Evolutionary conservation across 2,329 filamentous ascomycete genomes (phyloP), one percentile per base, ranked within the genome.

Genomic region (Penicillium paneum): DNA sequence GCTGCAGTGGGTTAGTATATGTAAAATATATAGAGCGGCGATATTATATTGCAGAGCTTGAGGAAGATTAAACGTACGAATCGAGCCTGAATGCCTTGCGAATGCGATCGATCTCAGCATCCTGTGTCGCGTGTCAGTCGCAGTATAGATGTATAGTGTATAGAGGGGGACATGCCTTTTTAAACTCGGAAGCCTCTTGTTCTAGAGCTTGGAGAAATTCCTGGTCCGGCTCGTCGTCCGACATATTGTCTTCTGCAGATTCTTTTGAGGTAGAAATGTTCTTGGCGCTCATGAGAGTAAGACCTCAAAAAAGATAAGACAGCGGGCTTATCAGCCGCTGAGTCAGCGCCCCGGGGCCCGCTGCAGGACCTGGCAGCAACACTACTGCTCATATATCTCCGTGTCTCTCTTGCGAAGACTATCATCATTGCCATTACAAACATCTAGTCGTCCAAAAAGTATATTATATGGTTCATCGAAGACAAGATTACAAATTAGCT

Each of bases 31-130:
- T 21, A 13, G 13, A 19, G 6, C 3, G 35, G 5, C 5, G 2
- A 11, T 11, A 1, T 8, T 5, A 1, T 12, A 19, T 29, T 49
- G 15, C 1, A 21, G 24, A 15, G 32, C 32, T 34, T 17, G 10
- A 24, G 8, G 17, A 26, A 41, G 6, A n/a, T 28, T 17, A 19
- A 12, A 75, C 80, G 72, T 74, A 84, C 81, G 87, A 83, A 74
- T 90, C 86, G 64, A 89, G 84, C 65, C 88, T 86, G 75, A 99
- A 99, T 44, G 92, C 90, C 67, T 88, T 89, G 63, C 96, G 81
- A 64, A 99, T 99, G 66, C 93, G 89, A 69, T 96, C 90, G 67
- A 97, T 97, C 72, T 97, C 93, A 56, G 89, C 87, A 82, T 97
- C 94, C 89, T 96, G 61, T 21, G 45, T 59, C 49, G 49, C 38